These are phyloP conservation scores for Phylloboletellus chloephorus DNA, from an alignment of 1,284 basidiomycete genomes.

Conservation along the genomic window DNA sequence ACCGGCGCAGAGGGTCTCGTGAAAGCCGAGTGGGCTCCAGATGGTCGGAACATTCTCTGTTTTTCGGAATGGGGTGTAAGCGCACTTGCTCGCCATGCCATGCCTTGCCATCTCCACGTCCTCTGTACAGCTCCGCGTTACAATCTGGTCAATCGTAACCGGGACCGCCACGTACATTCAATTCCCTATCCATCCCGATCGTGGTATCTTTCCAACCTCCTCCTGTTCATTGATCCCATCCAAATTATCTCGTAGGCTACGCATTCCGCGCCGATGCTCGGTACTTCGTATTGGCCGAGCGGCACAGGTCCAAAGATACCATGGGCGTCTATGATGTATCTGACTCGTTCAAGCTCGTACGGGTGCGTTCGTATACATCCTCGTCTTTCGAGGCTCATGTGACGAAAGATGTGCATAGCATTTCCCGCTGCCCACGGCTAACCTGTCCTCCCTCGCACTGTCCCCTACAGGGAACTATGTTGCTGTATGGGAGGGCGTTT, in stretches of 20 bases:
- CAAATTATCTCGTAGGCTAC: conserved; percentile 48
- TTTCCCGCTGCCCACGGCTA: conserved; percentile 74
- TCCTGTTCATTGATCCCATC: background rate
- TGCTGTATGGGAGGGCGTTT: conserved; percentile 77
- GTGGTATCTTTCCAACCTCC: conserved; percentile 43
- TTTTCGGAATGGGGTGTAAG: conserved; percentile 86
- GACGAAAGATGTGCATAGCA: conserved; percentile 46
- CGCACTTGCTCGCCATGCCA: conserved; percentile 18
- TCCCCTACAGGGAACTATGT: conserved; percentile 79
- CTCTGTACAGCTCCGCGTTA: conserved; percentile 62
- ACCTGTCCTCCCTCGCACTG: conserved; percentile 69
- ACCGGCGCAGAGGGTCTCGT: conserved; percentile 79
- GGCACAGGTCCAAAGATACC: conserved; percentile 82
- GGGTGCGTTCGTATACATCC: conserved; percentile 47
- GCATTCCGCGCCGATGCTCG: conserved; percentile 73
- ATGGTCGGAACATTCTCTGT: conserved; percentile 74
- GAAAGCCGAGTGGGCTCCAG: conserved; percentile 81
- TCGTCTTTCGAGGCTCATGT: conserved; percentile 14
- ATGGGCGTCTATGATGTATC: conserved; percentile 75
- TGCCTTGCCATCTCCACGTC: conserved; percentile 5
- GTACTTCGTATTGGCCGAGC: conserved; percentile 78
- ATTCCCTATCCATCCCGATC: conserved; percentile 71
- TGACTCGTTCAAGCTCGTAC: conserved; percentile 64
- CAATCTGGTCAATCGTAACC: conserved; percentile 72
- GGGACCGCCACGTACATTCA: conserved; percentile 72